Conservation (phyloP, 1,139 yeast genomes). For the Saccharomyces hybrid region DNA sequence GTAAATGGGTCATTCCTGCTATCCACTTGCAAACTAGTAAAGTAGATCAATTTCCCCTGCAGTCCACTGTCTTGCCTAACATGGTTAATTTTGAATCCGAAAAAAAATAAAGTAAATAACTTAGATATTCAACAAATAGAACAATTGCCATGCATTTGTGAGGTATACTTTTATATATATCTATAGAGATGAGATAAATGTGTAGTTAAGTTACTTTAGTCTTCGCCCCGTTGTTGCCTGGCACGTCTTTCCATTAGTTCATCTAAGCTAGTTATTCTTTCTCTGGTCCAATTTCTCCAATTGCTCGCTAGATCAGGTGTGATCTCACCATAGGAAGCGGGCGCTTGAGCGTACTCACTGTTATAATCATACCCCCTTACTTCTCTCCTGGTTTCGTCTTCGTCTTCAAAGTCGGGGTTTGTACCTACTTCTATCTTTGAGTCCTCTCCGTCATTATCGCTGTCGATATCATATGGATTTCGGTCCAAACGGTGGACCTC, state of each 20-base stretch:
- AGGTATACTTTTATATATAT: not conserved
- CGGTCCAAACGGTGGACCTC: slow-evolving; percentile 14
- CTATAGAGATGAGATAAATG: not conserved
- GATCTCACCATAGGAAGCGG: not conserved
- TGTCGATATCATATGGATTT: slow-evolving; percentile 16
- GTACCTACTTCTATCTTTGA: not conserved
- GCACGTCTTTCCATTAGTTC: not conserved
- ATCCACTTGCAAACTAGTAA: slow-evolving; percentile 73
- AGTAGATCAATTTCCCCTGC: slow-evolving; percentile 53
- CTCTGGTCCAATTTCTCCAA: not conserved
- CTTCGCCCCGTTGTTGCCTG: not conserved
- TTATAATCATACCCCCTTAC: slow-evolving; percentile 6
- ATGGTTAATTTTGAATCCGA: slow-evolving; percentile 18
- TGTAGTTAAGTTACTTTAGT: not conserved
- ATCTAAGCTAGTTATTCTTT: not conserved
- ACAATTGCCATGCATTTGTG: not conserved
- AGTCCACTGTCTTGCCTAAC: slow-evolving; percentile 21
- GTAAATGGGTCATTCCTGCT: slow-evolving; percentile 93
- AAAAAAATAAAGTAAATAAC: not conserved
- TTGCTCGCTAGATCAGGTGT: not conserved
- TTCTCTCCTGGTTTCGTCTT: slow-evolving; percentile 4
- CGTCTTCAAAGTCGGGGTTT: not conserved
- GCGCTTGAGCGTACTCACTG: too few species aligned
- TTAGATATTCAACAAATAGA: not conserved
- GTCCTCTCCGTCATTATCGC: slow-evolving; percentile 9